Conservation (phyloP, 2,329 filamentous ascomycete genomes). For the Nakataea oryzae region DNA sequence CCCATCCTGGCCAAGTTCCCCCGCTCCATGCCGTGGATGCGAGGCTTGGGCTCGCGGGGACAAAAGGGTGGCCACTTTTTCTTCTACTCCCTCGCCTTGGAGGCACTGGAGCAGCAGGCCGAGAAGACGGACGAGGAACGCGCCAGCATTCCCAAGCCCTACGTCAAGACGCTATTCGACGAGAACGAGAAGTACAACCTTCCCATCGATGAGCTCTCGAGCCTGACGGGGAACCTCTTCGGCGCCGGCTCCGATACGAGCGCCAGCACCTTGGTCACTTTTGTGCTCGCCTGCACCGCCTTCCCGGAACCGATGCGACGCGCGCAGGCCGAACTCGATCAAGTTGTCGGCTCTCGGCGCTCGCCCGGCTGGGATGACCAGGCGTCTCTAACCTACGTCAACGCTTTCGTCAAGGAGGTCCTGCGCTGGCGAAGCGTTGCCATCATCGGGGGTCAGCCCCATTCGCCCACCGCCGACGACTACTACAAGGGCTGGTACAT, state of each 20-base stretch:
- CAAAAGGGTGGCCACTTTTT: conserved; percentile 34
- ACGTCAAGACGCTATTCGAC: conserved; percentile 34
- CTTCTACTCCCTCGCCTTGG: conserved; percentile 40
- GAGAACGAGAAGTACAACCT: conserved; percentile 35
- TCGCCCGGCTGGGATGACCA: conserved; percentile 37
- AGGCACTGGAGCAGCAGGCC: conserved; percentile 30
- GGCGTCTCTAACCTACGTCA: conserved; percentile 37
- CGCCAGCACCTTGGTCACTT: conserved; percentile 32
- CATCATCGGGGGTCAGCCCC: conserved; percentile 38
- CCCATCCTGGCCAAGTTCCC: conserved; percentile 36
- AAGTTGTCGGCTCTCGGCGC: conserved; percentile 33
- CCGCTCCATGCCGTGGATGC: conserved; percentile 38
- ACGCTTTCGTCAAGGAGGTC: conserved; percentile 43
- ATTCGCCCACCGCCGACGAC: conserved; percentile 35
- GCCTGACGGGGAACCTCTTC: conserved; percentile 35
- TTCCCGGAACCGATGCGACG: conserved; percentile 33
- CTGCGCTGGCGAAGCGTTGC: conserved; percentile 44
- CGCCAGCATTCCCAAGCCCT: conserved; percentile 19
- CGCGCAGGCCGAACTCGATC: conserved; percentile 42
- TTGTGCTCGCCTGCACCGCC: conserved; percentile 37
- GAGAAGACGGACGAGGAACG: conserved; percentile 12
- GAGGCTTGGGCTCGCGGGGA: conserved; percentile 28
- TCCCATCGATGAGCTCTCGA: conserved; percentile 31
- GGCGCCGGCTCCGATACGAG: conserved; percentile 38
- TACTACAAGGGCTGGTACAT: conserved; percentile 29